These are phyloP conservation scores for Ceratobasidium sp. DNA, from an alignment of 1,284 basidiomycete species.

Conservation along the genomic window DNA sequence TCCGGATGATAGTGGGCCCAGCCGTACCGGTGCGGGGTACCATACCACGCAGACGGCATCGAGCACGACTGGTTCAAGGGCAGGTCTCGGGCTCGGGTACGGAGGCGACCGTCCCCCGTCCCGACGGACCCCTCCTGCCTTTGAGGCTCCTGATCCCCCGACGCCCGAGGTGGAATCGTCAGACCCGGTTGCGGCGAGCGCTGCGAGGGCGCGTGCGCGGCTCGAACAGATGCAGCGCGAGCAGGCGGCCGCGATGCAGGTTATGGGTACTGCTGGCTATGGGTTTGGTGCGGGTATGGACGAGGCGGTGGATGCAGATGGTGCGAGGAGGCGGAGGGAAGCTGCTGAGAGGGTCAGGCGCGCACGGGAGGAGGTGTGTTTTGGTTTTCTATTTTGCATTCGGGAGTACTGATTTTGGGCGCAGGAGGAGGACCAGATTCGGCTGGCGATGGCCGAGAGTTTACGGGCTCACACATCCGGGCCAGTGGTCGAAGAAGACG, in stretches of 20 bases:
- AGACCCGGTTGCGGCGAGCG: slow-evolving; percentile 70
- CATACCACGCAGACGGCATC: too few relatives aligned
- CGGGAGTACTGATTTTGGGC: neutral
- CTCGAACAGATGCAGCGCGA: slow-evolving; percentile 70
- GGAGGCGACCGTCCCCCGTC: slow-evolving; percentile 2
- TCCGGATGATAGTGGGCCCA: slow-evolving; percentile 17
- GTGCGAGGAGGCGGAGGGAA: slow-evolving; percentile 45
- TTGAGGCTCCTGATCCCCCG: slow-evolving; percentile 37
- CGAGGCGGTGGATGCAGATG: slow-evolving; percentile 44
- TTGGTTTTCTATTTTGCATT: neutral
- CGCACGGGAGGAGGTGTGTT: slow-evolving; percentile 45
- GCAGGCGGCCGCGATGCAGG: slow-evolving; percentile 71
- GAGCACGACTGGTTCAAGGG: slow-evolving; percentile 21
- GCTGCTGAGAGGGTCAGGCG: slow-evolving; percentile 41
- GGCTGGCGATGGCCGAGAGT: slow-evolving; percentile 72
- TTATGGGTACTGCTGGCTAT: slow-evolving; percentile 59
- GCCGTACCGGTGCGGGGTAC: neutral
- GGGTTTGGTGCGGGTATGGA: slow-evolving; percentile 47
- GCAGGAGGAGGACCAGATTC: slow-evolving; percentile 66
- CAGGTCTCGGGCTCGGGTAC: slow-evolving; percentile 6
- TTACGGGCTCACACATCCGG: slow-evolving; percentile 57
- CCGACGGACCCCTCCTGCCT: neutral
- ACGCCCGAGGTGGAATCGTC: slow-evolving; percentile 50
- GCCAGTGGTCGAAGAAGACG: slow-evolving; percentile 48
- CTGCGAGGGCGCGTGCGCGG: slow-evolving; percentile 66